phyloP scores from a whole-genome alignment of 1,139 yeast genomes.

The Candida dubliniensis region DNA sequence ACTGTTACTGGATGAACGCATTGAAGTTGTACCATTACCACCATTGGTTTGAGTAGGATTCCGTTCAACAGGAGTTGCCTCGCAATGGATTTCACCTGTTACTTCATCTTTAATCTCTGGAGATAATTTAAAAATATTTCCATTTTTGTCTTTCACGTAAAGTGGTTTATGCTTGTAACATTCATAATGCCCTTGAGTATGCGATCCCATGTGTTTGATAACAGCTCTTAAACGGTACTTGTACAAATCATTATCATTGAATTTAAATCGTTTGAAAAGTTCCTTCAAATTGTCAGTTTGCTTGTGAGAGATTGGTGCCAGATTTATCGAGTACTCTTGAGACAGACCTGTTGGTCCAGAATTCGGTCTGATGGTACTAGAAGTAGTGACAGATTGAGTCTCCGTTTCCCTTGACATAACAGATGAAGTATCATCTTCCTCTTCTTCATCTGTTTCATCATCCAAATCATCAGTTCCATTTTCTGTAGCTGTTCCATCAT shows the following conservation, averaged over 20 bases:
- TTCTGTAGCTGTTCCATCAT: conserved; percentile 16
- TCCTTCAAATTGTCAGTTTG: conserved; percentile 40
- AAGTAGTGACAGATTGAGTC: conserved; percentile 13
- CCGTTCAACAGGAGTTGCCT: conserved; percentile 7
- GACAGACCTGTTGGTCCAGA: neutral
- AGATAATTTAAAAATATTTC: conserved; percentile 47
- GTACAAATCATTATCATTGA: conserved; percentile 45
- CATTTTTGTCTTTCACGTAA: conserved; percentile 51
- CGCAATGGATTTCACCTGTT: conserved; percentile 16
- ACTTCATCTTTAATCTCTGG: conserved; percentile 43
- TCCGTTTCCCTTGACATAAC: conserved; percentile 14
- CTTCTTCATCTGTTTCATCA: conserved; percentile 18
- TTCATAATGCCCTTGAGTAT: conserved; percentile 87
- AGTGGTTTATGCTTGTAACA: conserved; percentile 72
- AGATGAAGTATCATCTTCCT: conserved; percentile 14
- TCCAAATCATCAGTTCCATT: conserved; percentile 23
- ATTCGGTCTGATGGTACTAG: conserved; percentile 12
- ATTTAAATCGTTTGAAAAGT: conserved; percentile 42
- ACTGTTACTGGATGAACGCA: conserved; percentile 5
- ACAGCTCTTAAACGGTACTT: conserved; percentile 67
- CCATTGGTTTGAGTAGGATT: neutral
- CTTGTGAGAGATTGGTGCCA: conserved; percentile 41
- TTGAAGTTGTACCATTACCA: neutral
- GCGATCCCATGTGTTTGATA: conserved; percentile 86
- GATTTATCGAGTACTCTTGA: conserved; percentile 21